phyloP scores from a whole-genome alignment of 805 yeast genomes.

The Maudiozyma pseudohumilis region DNA sequence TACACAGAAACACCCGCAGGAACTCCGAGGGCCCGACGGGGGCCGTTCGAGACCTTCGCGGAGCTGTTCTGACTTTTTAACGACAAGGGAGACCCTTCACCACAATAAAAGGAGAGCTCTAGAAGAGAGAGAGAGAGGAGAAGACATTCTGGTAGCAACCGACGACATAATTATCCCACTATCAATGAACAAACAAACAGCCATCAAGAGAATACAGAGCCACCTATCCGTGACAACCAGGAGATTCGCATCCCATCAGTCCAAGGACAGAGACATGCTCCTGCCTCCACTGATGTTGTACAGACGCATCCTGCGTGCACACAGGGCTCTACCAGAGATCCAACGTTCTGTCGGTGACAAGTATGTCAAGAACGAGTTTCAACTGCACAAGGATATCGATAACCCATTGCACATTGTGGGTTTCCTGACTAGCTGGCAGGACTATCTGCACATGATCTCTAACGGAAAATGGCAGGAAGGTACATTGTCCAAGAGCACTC shows the following conservation, averaged over 20 bases:
- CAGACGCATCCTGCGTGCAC: constrained; percentile 75
- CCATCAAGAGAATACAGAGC: too few relatives aligned
- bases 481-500: constrained; percentile 48
- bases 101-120: too few relatives aligned
- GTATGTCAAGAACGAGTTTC: constrained; percentile 84
- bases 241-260: constrained; percentile 3
- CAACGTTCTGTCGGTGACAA: constrained; percentile 78
- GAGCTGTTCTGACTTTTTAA: too few relatives aligned
- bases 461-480: constrained; percentile 58
- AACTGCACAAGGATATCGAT: constrained; percentile 68
- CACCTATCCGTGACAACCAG: too few relatives aligned
- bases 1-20: too few relatives aligned
- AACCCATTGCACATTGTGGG: constrained; percentile 93
- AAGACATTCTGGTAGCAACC: too few relatives aligned
- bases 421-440: constrained; percentile 91
- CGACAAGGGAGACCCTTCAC: too few relatives aligned
- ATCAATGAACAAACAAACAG: too few relatives aligned
- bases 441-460: constrained; percentile 50
- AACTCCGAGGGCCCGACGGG: too few relatives aligned
- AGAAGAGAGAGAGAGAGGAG: too few relatives aligned
- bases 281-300: constrained; percentile 78
- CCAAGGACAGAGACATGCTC: not conserved
- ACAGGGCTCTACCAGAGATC: constrained; percentile 51
- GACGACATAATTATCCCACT: too few relatives aligned
- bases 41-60: too few relatives aligned